Conservation (phyloP, 2,329 filamentous ascomycete genomes). For the Diaporthe velutina region DNA sequence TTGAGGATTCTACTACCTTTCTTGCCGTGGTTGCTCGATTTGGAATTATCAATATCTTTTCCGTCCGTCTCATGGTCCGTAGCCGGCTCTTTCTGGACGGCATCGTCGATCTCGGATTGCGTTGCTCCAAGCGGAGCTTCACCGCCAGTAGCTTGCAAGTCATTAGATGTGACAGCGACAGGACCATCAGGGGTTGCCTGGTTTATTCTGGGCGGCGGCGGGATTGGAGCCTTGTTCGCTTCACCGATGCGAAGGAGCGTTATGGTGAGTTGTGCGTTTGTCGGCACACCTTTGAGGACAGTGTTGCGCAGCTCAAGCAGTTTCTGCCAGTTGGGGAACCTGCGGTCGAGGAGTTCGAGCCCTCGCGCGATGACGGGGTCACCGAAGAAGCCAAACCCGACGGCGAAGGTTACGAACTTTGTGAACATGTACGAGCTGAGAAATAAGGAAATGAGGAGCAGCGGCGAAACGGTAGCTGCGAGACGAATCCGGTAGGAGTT, state of each 20-base stretch:
- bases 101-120: conserved; percentile 74
- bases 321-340: conserved; percentile 80
- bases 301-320: conserved; percentile 81
- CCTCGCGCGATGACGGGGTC: conserved; percentile 77
- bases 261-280: conserved; percentile 85
- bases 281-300: conserved; percentile 84
- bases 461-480: conserved; percentile 63
- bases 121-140: conserved; percentile 69
- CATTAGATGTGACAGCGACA: conserved; percentile 55
- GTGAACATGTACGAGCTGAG: conserved; percentile 70
- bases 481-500: conserved; percentile 67
- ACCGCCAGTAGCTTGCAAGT: conserved; percentile 63
- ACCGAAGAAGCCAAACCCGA: conserved; percentile 85
- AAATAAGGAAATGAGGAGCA: conserved; percentile 66
- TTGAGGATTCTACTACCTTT: conserved; percentile 65
- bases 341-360: conserved; percentile 69
- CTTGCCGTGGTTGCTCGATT: conserved; percentile 52
- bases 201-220: conserved; percentile 62
- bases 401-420: conserved; percentile 74
- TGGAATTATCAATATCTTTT: conserved; percentile 64
- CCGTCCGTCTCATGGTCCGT: conserved; percentile 51
- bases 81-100: conserved; percentile 62
- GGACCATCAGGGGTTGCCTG: conserved; percentile 53
- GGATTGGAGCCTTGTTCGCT: conserved; percentile 82
- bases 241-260: conserved; percentile 87